phyloP scores from a whole-genome alignment of 768 basidiomycete species.

The Hericium alpestre region DNA sequence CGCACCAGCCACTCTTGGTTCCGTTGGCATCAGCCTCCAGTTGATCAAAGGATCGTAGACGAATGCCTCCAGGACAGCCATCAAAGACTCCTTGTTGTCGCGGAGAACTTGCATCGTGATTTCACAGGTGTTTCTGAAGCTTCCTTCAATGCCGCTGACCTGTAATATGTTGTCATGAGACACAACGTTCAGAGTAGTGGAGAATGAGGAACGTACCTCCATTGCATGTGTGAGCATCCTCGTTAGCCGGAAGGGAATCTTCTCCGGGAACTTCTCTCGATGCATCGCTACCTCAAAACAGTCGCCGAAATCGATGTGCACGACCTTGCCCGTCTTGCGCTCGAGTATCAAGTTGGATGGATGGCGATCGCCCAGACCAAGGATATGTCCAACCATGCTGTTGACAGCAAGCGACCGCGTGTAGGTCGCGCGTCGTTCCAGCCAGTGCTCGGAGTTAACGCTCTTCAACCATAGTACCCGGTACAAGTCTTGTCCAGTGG shows the following conservation, averaged over 20 bases:
- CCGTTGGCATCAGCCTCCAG: conserved; percentile 86
- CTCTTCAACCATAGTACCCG: conserved; percentile 95
- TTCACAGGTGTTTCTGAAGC: conserved; percentile 90
- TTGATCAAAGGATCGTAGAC: conserved; percentile 98
- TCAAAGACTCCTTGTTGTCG: conserved; percentile 95
- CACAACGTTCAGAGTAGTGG: background rate
- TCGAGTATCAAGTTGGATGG: conserved; percentile 92
- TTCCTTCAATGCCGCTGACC: conserved; percentile 98
- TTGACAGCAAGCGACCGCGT: conserved; percentile 92
- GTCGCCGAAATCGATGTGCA: conserved; percentile 96
- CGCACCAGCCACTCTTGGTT: conserved; percentile 50
- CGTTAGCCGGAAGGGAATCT: conserved; percentile 94
- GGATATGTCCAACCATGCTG: conserved; percentile 97
- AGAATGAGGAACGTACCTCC: conserved; percentile 53
- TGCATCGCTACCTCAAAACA: conserved; percentile 98
- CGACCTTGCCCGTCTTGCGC: conserved; percentile 84
- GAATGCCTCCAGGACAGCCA: conserved; percentile 98
- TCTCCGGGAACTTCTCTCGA: conserved; percentile 97
- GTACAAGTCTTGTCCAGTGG: conserved; percentile 96
- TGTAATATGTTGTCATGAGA: conserved; percentile 18
- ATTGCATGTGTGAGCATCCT: conserved; percentile 98
- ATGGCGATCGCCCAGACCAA: conserved; percentile 95
- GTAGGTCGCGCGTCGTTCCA: conserved; percentile 91
- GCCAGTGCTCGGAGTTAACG: conserved; percentile 91
- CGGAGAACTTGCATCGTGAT: conserved; percentile 96